Evolutionary conservation across 192 early-diverging fungal species (phyloP).

Genomic region (Gigaspora rosea): DNA sequence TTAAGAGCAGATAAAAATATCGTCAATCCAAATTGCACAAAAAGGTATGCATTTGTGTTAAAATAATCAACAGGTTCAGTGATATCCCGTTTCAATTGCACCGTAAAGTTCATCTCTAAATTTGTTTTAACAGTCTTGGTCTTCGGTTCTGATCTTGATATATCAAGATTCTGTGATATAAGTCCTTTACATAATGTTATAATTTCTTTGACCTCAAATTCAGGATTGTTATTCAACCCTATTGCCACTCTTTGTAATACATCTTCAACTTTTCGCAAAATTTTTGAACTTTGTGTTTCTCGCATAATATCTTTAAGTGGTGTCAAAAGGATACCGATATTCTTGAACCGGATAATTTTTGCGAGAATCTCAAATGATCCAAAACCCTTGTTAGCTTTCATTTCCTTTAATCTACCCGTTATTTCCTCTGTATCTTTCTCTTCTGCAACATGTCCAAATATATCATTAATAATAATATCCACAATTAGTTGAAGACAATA

Average conservation of each 20-base stretch:
- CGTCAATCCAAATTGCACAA: slow-evolving; percentile 92
- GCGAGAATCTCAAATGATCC: slow-evolving; percentile 88
- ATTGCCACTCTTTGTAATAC: slow-evolving; percentile 71
- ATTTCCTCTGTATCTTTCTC: slow-evolving; percentile 93
- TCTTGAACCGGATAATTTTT: slow-evolving; percentile 65
- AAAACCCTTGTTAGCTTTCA: slow-evolving; percentile 79
- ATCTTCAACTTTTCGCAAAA: slow-evolving; percentile 76
- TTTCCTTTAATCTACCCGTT: slow-evolving; percentile 88
- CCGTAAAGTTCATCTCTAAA: slow-evolving; percentile 68
- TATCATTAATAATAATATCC: slow-evolving; percentile 78
- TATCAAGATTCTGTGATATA: slow-evolving; percentile 81
- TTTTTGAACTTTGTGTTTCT: slow-evolving; percentile 78
- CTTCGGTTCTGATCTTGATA: slow-evolving; percentile 67
- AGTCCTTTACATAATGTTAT: slow-evolving; percentile 84
- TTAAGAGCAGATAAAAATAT: slow-evolving; percentile 74
- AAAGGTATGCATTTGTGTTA: slow-evolving; percentile 83
- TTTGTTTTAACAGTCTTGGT: slow-evolving; percentile 52
- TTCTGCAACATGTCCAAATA: slow-evolving; percentile 87
- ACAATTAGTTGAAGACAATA: slow-evolving; percentile 72
- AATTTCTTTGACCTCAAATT: slow-evolving; percentile 64
- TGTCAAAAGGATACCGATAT: slow-evolving; percentile 69
- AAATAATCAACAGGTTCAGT: slow-evolving; percentile 72
- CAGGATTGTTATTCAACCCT: slow-evolving; percentile 78
- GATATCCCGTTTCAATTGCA: slow-evolving; percentile 70
- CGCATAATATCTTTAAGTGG: slow-evolving; percentile 88